Evolutionary conservation across 768 basidiomycete genomes (phyloP).

Genomic region (Postia placenta): DNA sequence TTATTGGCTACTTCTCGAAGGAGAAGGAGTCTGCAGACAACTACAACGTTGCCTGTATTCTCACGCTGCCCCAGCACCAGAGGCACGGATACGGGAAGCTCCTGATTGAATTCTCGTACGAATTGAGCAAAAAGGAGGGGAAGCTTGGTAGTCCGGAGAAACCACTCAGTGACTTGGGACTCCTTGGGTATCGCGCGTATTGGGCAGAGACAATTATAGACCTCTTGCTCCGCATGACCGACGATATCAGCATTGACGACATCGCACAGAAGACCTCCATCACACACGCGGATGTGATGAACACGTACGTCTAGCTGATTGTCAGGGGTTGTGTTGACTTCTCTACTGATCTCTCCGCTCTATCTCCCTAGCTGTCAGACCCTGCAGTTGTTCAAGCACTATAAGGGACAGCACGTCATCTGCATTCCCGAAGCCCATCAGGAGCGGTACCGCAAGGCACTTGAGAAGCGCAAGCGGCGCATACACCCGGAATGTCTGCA

Average conservation of each 20-base stretch:
- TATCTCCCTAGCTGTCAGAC: constrained; percentile 73
- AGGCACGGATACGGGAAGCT: constrained; percentile 93
- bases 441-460: constrained; percentile 84
- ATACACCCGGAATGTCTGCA: constrained; percentile 76
- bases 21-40: constrained; percentile 98
- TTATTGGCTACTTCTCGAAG: constrained; percentile 98
- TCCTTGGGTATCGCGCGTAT: constrained; percentile 90
- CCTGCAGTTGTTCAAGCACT: constrained; percentile 90
- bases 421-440: constrained; percentile 87
- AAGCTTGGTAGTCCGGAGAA: constrained; percentile 98
- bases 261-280: constrained; percentile 95
- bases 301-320: constrained; percentile 67
- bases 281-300: constrained; percentile 94
- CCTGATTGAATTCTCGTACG: constrained; percentile 97
- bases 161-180: constrained; percentile 89
- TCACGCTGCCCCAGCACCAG: constrained; percentile 98
- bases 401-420: constrained; percentile 92
- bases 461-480: constrained; percentile 67
- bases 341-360: neutral
- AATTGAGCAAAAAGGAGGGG: constrained; percentile 92
- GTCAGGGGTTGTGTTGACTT: neutral
- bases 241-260: constrained; percentile 89
- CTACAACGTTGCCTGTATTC: constrained; percentile 98
- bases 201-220: constrained; percentile 98
- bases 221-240: constrained; percentile 60